Base-by-base conservation (phyloP, 1,284 basidiomycete genomes). In the Boletus hoseneyae region DNA sequence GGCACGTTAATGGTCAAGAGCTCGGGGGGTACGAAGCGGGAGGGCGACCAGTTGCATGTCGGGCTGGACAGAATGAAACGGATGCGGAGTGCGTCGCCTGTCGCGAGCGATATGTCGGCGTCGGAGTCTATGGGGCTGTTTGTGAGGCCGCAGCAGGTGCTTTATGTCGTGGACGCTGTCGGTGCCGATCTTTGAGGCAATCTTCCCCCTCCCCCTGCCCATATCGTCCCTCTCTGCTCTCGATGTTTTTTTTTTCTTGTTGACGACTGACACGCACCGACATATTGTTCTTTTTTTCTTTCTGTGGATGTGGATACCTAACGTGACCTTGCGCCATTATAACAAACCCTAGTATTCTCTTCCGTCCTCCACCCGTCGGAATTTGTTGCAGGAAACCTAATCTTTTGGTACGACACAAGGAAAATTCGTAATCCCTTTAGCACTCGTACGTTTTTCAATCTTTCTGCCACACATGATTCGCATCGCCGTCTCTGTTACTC, bases 91-190 rank as follows among this genome's bases (percentile, higher is more conserved):
- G 78, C 74, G 8, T 86, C 83, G 45, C 88, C 88, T 9, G 80
- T 79, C 0, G 73, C 79, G 29, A 85, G 82, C 7, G 86, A 87
- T 53, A 68, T 77, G 50, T 84, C 82, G 9, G 69, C 62, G 4
- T 68, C 71, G 34, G 88, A 88, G 65, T 80, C 82, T 2, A 73
- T 87, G 57, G 88, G 87, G 2, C 63, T 90, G 36, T 90, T 90
- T 62, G 87, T 90, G 35, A 70, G 87, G 49, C 87, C 87, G 9
- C 85, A 87, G 67, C 87, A 90, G 63, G 87, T 90, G 47, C 70
- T 90, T 44, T 90, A 90, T 63, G 87, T 90, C 19, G 80, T 90
- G 32, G 86, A 90, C 63, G 88, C 88, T 42, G 76, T 78, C 18
- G 77, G 74, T 5, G 66, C 70, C 6, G 74, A 75, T 55, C 57